phyloP scores from a whole-genome alignment of 306 rosid genomes.

The Albizia julibrissin region DNA sequence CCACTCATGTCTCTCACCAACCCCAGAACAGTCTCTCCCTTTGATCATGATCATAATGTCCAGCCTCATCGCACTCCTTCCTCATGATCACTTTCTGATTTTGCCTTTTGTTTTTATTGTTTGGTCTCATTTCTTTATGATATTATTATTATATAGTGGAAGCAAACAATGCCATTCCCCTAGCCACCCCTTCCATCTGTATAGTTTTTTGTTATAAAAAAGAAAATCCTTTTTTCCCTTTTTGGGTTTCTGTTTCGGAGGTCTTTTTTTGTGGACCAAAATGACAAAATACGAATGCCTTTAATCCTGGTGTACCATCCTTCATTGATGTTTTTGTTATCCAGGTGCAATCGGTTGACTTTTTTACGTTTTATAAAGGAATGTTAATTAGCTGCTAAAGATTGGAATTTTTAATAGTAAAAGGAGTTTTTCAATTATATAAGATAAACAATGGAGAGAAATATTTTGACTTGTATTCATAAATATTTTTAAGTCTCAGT shows the following conservation, averaged over 20 bases:
- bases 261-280: conserved; percentile 29
- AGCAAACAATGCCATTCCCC: neutral
- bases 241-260: neutral
- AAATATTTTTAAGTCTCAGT: no score
- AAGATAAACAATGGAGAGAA: no score
- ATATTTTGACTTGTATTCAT: no score
- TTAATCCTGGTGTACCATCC: neutral
- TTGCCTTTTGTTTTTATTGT: neutral
- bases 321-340: neutral
- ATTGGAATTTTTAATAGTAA: no score
- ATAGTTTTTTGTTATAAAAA: neutral
- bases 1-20: neutral
- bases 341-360: neutral
- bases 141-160: neutral
- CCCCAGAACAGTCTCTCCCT: neutral
- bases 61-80: neutral
- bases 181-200: neutral
- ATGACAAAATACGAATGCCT: conserved; percentile 16
- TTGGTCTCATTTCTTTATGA: neutral
- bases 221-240: neutral
- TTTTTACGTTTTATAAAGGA: neutral
- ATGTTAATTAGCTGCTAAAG: neutral
- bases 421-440: no score
- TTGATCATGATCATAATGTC: neutral
- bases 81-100: neutral